Evolutionary conservation across 495 filamentous ascomycete genomes (phyloP), one percentile per base, ranked within the genome.

Genomic region (Hypoxylon perforatum): DNA sequence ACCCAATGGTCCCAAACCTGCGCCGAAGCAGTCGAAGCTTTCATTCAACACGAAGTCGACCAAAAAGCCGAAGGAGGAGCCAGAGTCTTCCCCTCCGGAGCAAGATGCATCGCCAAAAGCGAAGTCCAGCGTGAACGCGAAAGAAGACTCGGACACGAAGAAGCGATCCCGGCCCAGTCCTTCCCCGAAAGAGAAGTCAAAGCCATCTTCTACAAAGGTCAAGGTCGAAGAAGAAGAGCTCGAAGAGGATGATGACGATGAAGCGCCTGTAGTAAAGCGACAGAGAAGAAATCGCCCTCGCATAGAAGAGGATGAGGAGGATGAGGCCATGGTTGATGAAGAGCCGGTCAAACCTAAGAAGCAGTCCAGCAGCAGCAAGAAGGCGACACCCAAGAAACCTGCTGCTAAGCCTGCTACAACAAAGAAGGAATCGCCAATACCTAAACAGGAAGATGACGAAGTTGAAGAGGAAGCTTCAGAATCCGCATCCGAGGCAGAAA

Each of bases 21-120:
- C 85, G 7, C 83, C 84, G 3, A 88, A 91, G 75, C 93, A 96
- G 76, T 88, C 91, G 1, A 95, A 87, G 41, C 78, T 93, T 15
- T 81, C 88, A 1, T 92, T 93, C 65, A 83, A 84, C 6, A 82
- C 84, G 9, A 87, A 84, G 66, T 59, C 80, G 7, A 23, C 45
- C 67, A 77, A 81, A 47, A 74, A 77, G 46, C 19, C 69, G 18
- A 76, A 75, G 39, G 71, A 76, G 12, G 75, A 74, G n/a, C 72
- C 63, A 0, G 73, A 75, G 18, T 59, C 67, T 46, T 51, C 57
- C 1, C 25, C 65, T n/a, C 28, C 19, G 36, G 65, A 62, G 17
- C 51, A 33, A 46, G 54, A 63, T 19, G n/a, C 58, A 25, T 67
- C 71, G n/a, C 44, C 61, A 14, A 69, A 53, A 33, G 41, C 45